These are phyloP conservation scores for Hypoxylon sp. DNA, from an alignment of 2,329 filamentous ascomycete genomes.

Conservation along the genomic window DNA sequence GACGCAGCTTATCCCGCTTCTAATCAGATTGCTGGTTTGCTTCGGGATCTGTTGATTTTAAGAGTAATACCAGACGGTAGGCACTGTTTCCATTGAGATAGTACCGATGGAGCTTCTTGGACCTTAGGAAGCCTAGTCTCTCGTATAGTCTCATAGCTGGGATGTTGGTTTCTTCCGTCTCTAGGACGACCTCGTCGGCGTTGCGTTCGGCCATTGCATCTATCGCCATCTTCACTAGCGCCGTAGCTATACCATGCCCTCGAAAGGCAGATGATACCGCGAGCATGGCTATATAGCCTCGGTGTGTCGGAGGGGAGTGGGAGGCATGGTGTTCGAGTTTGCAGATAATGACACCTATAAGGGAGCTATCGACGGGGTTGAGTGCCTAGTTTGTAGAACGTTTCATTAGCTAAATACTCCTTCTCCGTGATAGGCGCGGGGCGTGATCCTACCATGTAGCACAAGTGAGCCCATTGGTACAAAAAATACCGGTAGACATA, in stretches of 20 bases:
- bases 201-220: constrained; percentile 87
- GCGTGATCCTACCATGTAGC: constrained; percentile 80
- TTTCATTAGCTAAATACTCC: constrained; percentile 32
- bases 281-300: constrained; percentile 98
- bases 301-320: constrained; percentile 79
- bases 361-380: constrained; percentile 70
- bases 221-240: constrained; percentile 89
- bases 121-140: constrained; percentile 89
- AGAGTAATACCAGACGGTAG: constrained; percentile 86
- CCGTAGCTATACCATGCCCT: constrained; percentile 88
- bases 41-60: constrained; percentile 66
- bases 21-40: constrained; percentile 31
- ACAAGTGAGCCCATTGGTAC: constrained; percentile 98
- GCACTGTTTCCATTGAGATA: constrained; percentile 97
- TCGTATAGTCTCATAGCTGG: constrained; percentile 95
- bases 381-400: constrained; percentile 63
- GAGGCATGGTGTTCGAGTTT: constrained; percentile 93
- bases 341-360: constrained; percentile 93
- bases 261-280: constrained; percentile 87
- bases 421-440: constrained; percentile 1
- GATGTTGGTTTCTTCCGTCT: constrained; percentile 94
- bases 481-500: constrained; percentile 99
- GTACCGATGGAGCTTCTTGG: constrained; percentile 93
- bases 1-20: not conserved
- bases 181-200: constrained; percentile 94